These are phyloP conservation scores for Penicillium capsulatum DNA, from an alignment of 2,329 filamentous ascomycete species.

Conservation along the genomic window DNA sequence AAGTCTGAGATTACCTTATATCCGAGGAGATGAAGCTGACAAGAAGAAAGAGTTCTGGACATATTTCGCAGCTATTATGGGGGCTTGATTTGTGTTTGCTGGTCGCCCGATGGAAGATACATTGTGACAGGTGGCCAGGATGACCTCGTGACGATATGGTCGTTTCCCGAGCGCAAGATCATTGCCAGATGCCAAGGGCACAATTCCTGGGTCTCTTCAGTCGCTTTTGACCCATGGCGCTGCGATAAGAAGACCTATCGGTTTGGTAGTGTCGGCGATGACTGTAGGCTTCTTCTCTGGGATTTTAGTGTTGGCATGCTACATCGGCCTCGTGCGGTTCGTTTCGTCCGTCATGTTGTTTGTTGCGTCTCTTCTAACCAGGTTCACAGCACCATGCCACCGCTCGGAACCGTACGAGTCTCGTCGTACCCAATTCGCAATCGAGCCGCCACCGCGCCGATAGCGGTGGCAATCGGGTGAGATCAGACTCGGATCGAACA, in stretches of 20 bases:
- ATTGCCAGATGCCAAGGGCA: constrained; percentile 93
- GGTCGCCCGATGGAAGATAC: constrained; percentile 96
- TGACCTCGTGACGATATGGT: constrained; percentile 95
- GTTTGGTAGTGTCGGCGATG: constrained; percentile 93
- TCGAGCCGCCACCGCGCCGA: constrained; percentile 59
- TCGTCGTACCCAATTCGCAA: constrained; percentile 26
- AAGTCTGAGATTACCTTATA: too few species aligned
- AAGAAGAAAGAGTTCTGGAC: constrained; percentile 68
- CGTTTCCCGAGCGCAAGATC: constrained; percentile 72
- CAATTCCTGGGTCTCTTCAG: constrained; percentile 88
- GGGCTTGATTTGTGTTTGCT: constrained; percentile 86
- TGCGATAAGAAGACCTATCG: constrained; percentile 94
- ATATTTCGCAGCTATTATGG: constrained; percentile 91
- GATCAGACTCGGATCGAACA: constrained; percentile 67
- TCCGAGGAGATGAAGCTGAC: too few species aligned
- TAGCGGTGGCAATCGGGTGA: constrained; percentile 56
- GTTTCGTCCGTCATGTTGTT: constrained; percentile 34
- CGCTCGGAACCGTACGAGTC: constrained; percentile 38
- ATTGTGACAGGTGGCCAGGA: constrained; percentile 93
- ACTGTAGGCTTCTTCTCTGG: constrained; percentile 86
- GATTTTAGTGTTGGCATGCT: constrained; percentile 98
- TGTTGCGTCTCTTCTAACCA: constrained; percentile 10
- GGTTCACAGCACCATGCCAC: constrained; percentile 31
- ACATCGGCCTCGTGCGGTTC: constrained; percentile 77
- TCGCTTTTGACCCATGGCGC: constrained; percentile 94